Base-by-base conservation (phyloP, 163 green algal genomes). In the Chlamydomonas reinhardtii region DNA sequence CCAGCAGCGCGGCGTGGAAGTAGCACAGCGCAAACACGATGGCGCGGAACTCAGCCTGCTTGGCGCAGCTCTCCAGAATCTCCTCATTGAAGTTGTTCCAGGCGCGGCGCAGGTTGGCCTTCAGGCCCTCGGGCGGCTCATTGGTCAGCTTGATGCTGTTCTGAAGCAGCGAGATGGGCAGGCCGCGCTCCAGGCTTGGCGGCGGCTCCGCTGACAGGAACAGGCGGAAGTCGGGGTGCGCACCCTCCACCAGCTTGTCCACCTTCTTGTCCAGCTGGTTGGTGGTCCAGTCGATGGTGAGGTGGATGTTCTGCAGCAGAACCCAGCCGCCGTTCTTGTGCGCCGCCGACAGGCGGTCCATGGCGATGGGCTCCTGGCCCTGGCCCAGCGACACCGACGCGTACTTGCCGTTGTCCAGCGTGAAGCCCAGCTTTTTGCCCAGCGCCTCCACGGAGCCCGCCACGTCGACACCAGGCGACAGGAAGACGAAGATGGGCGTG, bases 281-380 rank as follows among this genome's bases (percentile, higher is more conserved):
- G 65, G 83, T 92, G 2, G 95, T 97, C 96, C 97, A 99, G 54
- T 98, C 95, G 82, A 98, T 97, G 15, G 96, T 99, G 25, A 99
- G 89, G 88, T 99, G 97, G 66, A 99, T 96, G 93, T 99, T 99
- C 88, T 99, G 97, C 39, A 99, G 96, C 91, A 99, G 93, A 84
- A 99, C 96, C 97, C 97, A 99, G 25, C 96, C 96, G 66, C 97
- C 97, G 34, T 97, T 95, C 86, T 96, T 95, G 90, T 96, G 94
- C 29, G 94, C 95, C 31, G 96, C 91, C 29, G 92, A 93, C 31
- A 99, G 91, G 29, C 93, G 86, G 74, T 93, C 94, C 95, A 98
- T 98, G 20, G 97, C 97, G 73, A 97, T 96, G 29, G 92, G 90
- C 92, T 99, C 97, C 92, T 98, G 95, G 59, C 97, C 97, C 90